These are phyloP conservation scores for Dipteronia dyeriana DNA, from an alignment of 345 rosid species.

Conservation along the genomic window DNA sequence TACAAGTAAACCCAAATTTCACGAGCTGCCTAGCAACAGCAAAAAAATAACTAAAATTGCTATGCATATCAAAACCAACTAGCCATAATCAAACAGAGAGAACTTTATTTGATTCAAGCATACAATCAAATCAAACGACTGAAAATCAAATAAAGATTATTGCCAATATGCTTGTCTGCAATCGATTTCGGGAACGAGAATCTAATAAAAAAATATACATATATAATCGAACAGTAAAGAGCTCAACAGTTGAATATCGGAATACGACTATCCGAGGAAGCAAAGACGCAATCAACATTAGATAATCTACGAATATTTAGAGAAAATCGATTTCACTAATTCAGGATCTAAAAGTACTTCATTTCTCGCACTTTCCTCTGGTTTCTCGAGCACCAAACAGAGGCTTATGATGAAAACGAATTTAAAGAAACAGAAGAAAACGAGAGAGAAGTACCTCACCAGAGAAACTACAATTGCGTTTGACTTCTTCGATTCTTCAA, in stretches of 20 bases:
- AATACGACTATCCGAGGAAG: neutral
- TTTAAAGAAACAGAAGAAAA: conserved; percentile 2
- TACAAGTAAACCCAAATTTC: neutral
- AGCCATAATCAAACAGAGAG: neutral
- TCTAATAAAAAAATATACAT: too few species aligned
- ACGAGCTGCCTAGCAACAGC: neutral
- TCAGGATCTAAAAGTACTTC: too few species aligned
- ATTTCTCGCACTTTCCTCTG: neutral
- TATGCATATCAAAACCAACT: neutral
- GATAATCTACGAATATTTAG: neutral
- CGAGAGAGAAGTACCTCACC: neutral
- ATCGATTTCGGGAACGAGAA: too few species aligned
- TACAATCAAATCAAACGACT: neutral
- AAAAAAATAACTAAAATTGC: neutral
- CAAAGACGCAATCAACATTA: too few species aligned
- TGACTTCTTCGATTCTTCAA: neutral
- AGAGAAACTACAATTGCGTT: neutral
- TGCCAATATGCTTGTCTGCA: too few species aligned
- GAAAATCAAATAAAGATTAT: too few species aligned
- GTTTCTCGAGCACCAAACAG: conserved; percentile 11
- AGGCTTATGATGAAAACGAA: neutral
- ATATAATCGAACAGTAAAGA: neutral
- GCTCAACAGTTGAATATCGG: neutral
- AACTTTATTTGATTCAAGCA: neutral
- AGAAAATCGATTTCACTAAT: neutral